phyloP scores from a whole-genome alignment of 108 stramenopile species.

The Fragilariopsis cylindrus region DNA sequence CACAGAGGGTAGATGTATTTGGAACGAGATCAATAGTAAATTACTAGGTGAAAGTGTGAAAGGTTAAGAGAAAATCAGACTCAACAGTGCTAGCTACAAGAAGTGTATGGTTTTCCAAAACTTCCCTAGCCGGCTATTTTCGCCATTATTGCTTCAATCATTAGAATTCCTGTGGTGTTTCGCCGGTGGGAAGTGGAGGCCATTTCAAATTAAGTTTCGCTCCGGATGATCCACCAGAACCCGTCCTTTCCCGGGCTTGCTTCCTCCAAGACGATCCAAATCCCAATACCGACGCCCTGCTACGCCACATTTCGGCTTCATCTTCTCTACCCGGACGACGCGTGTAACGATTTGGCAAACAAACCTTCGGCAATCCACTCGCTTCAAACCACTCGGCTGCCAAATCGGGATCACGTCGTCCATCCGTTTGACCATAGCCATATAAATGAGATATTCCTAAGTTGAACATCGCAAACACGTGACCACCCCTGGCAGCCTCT shows the following conservation, averaged over 20 bases:
- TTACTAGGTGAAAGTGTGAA: no score
- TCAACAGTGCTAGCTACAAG: no score
- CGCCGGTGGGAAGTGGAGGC: not conserved
- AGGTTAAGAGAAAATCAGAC: no score
- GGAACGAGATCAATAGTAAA: no score
- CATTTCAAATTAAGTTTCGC: conserved; percentile 15
- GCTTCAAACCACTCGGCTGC: conserved; percentile 22
- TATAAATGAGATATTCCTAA: conserved; percentile 14
- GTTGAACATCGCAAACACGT: conserved; percentile 26
- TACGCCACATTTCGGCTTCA: not conserved
- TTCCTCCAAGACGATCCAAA: conserved; percentile 12
- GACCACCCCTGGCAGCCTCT: conserved; percentile 7
- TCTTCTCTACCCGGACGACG: not conserved
- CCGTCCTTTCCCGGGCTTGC: conserved; percentile 12
- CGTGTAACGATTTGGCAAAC: conserved; percentile 2
- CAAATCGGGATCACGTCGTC: not conserved
- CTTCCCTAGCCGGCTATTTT: no score
- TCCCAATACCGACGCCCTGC: conserved; percentile 1
- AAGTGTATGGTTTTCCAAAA: no score
- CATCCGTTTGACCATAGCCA: conserved; percentile 2
- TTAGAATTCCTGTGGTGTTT: not conserved
- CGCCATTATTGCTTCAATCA: no score
- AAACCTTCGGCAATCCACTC: conserved; percentile 13
- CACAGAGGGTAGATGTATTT: no score
- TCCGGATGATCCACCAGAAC: conserved; percentile 14